Evolutionary conservation across 257 asterid species (phyloP), one percentile per base, ranked within the genome.

Genomic region (Gentiana macrophylla): DNA sequence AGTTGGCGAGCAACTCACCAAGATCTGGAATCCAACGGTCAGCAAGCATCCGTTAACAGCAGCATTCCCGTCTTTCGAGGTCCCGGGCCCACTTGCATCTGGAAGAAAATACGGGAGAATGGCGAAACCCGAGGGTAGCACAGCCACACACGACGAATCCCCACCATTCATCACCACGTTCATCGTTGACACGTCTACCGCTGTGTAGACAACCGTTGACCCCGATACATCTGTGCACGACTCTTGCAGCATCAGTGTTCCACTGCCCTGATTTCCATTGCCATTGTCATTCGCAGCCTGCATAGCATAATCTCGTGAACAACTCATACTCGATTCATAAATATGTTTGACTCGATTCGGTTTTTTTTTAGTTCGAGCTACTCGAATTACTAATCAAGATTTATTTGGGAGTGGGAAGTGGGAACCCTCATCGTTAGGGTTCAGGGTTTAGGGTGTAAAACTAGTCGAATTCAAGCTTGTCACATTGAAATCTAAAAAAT

Each of bases 121-220:
- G 0, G 85, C 72, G 32, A 89, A 83, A 12, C 97, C 97, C 0
- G 97, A 85, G 3, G 97, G 94, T 60, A 86, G 59, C 62, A 86
- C 61, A 11, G 74, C 79, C 60, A 83, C 72, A 3, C 49, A 51
- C 5, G 87, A 66, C 10, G 91, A 71, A 57, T 89, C 97, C 1
- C 86, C 86, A 2, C 95, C 95, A 3, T 37, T 64, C 82, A 86
- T 70, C 63, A 74, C 83, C 49, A 52, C 49, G 38, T 72, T 78
- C 79, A 86, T 74, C 1, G 71, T 70, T 38, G 77, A 52, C 4
- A 70, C 33, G 12, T 79, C 89, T 45, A 85, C 74, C 0, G 94
- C 71, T 5, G 87, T 80, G 12, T 79, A 75, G 5, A 82, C 89
- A 5, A 89, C 56, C 32, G 80, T 63, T 1, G 95, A 79, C 32